Base-by-base conservation (phyloP, 306 rosid genomes). In the Cicer cuneatum region DNA sequence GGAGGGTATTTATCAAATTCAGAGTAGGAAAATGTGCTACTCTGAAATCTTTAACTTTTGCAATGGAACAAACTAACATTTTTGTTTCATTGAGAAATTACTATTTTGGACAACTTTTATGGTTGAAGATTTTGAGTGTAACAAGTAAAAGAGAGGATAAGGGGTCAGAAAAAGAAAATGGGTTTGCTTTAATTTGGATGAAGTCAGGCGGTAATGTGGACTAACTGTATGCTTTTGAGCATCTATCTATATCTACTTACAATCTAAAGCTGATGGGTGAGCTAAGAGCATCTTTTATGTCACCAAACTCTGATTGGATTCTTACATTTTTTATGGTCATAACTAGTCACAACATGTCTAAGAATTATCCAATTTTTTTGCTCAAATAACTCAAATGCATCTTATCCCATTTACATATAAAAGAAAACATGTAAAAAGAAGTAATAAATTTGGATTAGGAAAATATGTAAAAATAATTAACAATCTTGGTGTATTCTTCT, bases 171-270 rank as follows among this genome's bases (percentile, higher is more conserved):
- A 84, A 83, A 69, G 81, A 63, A 38, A 41, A 39, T 69, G 76
- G 35, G 8, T 64, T 81, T 74, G 77, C 88, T 84, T 81, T 74
- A 74, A 8, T 41, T 80, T 18, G 56, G 77, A 84, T 78, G 77
- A 73, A 79, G 73, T 84, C 13, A 71, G 66, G 49, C 56, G 68
- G 47, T 62, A 78, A 70, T 53, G 73, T 67, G 56, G 76, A 69
- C 42, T 54, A 72, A 40, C 70, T 24, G 46, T 62, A 52, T 68
- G 51, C 74, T 80, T 54, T 57, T 15, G 59, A 47, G 53, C 1
- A 18, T 58, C 62, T 16, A 38, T 0, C 42, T 47, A 63, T 66
- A 71, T 74, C 49, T 39, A 79, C 7, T n/a, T 19, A 66, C 80
- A 1, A 4, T 59, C 43, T 59, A 59, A 59, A 13, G 66, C 15